Conservation (phyloP, 495 filamentous ascomycete species). For the Cenococcum geophilum region DNA sequence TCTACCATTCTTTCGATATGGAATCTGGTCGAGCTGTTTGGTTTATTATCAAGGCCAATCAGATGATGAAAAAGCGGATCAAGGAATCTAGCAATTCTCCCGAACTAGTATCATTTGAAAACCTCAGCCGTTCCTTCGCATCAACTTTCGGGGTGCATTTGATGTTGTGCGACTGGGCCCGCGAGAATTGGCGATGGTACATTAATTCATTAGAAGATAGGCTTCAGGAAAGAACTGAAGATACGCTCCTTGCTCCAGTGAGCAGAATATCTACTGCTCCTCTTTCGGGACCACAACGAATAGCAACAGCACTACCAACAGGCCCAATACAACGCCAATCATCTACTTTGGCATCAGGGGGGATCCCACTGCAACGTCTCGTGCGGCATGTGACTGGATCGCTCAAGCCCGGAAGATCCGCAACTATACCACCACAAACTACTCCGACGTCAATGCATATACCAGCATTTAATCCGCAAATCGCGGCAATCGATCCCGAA, state of each 20-base stretch:
- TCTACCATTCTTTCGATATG: constrained; percentile 45
- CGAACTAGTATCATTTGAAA: constrained; percentile 4
- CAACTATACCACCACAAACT: too few species aligned
- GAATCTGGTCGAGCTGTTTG: constrained; percentile 36
- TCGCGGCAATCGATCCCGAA: constrained; percentile 14
- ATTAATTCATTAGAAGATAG: constrained; percentile 41
- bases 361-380: too few species aligned
- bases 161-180: constrained; percentile 44
- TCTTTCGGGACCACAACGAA: neutral
- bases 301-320: neutral
- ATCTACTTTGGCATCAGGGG: too few species aligned
- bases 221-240: constrained; percentile 27
- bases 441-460: neutral
- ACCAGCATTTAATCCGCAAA: constrained; percentile 17
- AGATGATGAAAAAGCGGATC: constrained; percentile 38
- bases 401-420: too few species aligned
- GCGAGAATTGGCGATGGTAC: constrained; percentile 46
- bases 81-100: constrained; percentile 28
- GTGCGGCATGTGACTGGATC: too few species aligned
- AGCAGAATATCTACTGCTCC: constrained; percentile 7
- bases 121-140: constrained; percentile 31
- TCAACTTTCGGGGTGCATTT: constrained; percentile 40
- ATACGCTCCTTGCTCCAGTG: constrained; percentile 33
- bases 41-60: constrained; percentile 43
- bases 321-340: neutral